phyloP scores from a whole-genome alignment of 495 filamentous ascomycete species.

The Rusavskia elegans region DNA sequence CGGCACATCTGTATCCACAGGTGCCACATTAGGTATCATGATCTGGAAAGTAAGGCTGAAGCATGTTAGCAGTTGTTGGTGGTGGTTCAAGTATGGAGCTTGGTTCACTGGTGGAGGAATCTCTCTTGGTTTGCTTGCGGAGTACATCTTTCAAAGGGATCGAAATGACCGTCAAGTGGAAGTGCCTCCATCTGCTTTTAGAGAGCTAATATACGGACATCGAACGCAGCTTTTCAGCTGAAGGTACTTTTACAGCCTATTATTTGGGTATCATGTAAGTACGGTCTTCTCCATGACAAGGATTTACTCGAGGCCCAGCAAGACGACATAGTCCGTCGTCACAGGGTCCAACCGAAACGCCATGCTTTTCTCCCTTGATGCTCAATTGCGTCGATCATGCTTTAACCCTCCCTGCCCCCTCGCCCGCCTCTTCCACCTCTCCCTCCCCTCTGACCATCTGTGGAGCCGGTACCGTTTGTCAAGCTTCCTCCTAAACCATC shows the following conservation, averaged over 20 bases:
- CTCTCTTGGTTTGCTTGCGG: constrained; percentile 41
- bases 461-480: constrained; percentile 14
- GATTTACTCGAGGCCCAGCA: too few species aligned
- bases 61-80: constrained; percentile 78
- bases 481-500: constrained; percentile 18
- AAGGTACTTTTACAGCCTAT: too few species aligned
- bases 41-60: constrained; percentile 78
- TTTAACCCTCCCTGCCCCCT: constrained; percentile 7
- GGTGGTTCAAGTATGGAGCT: constrained; percentile 80
- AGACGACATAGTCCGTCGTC: too few species aligned
- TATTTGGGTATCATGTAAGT: too few species aligned
- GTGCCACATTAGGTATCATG: constrained; percentile 63
- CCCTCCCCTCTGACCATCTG: constrained; percentile 22
- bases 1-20: constrained; percentile 71
- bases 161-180: not conserved
- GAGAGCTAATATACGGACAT: not conserved
- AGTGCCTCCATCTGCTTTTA: not conserved
- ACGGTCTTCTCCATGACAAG: too few species aligned
- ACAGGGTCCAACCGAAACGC: not conserved
- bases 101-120: constrained; percentile 55
- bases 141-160: constrained; percentile 31
- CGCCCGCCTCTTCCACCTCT: constrained; percentile 28
- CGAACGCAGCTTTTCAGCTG: too few species aligned
- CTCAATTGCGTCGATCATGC: not conserved
- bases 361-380: constrained; percentile 2